Evolutionary conservation across 129 eudicot genomes (phyloP).

Genomic region (Centaurea solstitialis): DNA sequence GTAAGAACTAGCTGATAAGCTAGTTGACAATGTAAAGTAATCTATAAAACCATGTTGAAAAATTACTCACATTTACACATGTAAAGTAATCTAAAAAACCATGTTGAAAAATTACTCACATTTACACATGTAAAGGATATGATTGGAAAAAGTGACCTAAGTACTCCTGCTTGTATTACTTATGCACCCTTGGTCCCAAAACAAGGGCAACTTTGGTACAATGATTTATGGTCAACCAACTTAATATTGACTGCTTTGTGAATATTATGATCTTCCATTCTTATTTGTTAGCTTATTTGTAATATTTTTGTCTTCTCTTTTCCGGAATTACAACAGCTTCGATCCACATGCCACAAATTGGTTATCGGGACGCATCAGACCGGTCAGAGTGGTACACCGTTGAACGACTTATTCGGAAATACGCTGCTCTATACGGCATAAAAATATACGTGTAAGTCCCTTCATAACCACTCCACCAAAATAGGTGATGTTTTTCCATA

Average conservation of each 20-base stretch:
- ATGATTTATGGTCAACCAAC: no score
- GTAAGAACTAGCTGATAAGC: neutral
- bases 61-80: neutral
- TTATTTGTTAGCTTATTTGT: neutral
- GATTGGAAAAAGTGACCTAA: neutral
- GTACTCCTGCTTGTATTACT: no score
- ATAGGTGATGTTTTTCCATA: neutral
- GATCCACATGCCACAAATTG: slow-evolving; percentile 94
- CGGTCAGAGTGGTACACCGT: slow-evolving; percentile 90
- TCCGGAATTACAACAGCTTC: slow-evolving; percentile 57
- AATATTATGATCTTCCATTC: neutral
- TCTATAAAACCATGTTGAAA: neutral
- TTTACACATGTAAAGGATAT: neutral
- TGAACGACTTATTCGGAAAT: slow-evolving; percentile 87
- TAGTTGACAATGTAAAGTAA: neutral
- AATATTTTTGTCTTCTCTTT: neutral
- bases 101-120: neutral
- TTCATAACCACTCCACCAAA: slow-evolving; percentile 6
- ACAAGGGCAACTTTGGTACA: neutral
- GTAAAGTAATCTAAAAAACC: neutral
- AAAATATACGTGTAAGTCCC: slow-evolving; percentile 85
- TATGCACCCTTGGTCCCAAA: neutral
- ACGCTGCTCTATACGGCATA: slow-evolving; percentile 72
- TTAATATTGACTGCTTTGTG: neutral
- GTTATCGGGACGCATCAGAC: slow-evolving; percentile 74